phyloP scores from a whole-genome alignment of 2,329 filamentous ascomycete species.

The Xylaria digitata region DNA sequence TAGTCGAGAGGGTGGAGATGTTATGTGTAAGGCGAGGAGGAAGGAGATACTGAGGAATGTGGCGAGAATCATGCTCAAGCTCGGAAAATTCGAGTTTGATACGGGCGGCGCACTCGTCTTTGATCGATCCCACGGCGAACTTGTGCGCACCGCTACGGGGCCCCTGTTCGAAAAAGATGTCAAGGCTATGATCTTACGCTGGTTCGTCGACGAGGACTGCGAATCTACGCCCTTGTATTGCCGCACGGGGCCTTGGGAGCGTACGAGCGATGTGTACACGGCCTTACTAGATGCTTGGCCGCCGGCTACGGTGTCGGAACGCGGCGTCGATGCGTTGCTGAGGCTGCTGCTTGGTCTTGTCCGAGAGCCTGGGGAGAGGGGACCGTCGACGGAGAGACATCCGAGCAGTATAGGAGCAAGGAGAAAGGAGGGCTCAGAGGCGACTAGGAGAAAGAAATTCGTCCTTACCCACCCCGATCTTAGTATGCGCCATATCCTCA shows the following conservation, averaged over 20 bases:
- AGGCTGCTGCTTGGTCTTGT: slow-evolving; percentile 38
- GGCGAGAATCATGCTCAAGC: slow-evolving; percentile 40
- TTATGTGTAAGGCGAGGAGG: slow-evolving; percentile 13
- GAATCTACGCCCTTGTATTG: slow-evolving; percentile 36
- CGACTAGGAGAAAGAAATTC: slow-evolving; percentile 30
- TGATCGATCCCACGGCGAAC: slow-evolving; percentile 23
- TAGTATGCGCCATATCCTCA: slow-evolving; percentile 44
- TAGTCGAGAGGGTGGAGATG: slow-evolving; percentile 9
- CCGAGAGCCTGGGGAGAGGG: slow-evolving; percentile 35
- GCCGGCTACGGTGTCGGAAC: slow-evolving; percentile 26
- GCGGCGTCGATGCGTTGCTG: slow-evolving; percentile 40
- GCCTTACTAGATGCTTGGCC: slow-evolving; percentile 38
- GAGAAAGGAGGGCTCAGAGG: background rate
- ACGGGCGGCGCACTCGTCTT: slow-evolving; percentile 41
- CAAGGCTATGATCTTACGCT: slow-evolving; percentile 43
- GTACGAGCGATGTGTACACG: slow-evolving; percentile 37
- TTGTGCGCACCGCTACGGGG: slow-evolving; percentile 28
- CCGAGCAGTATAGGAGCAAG: background rate
- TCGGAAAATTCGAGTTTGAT: slow-evolving; percentile 40
- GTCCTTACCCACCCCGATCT: slow-evolving; percentile 45
- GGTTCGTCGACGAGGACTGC: slow-evolving; percentile 39
- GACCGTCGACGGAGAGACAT: background rate
- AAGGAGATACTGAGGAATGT: slow-evolving; percentile 37
- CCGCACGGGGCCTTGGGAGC: slow-evolving; percentile 34
- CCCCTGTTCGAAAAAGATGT: slow-evolving; percentile 39